A percentile compares a stretch with the other conserved stretches of the same genome.
Conservation (phyloP, 2,329 filamentous ascomycete species). For the Curvularia lunata region DNA sequence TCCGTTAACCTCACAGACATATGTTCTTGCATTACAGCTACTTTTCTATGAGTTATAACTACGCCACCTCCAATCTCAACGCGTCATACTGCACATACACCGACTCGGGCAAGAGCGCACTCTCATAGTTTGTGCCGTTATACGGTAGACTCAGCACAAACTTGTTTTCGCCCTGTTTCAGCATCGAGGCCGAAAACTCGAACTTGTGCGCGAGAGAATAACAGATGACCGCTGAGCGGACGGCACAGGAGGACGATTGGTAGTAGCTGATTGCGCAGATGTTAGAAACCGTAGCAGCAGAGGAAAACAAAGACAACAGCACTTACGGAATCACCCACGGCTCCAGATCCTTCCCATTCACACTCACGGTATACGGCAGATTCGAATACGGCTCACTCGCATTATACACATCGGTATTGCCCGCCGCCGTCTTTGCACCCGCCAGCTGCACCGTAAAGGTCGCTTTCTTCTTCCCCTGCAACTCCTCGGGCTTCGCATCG, state of each 20-base stretch:
- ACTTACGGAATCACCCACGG: conserved; percentile 64
- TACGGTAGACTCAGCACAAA: conserved; percentile 65
- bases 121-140: conserved; percentile 61
- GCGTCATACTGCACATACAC: conserved; percentile 72
- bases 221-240: conserved; percentile 65
- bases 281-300: background rate
- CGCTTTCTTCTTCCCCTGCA: conserved; percentile 53
- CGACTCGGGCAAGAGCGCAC: conserved; percentile 55
- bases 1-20: background rate
- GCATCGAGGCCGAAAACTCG: conserved; percentile 57
- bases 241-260: conserved; percentile 65
- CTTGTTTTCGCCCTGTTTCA: conserved; percentile 62
- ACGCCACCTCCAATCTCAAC: conserved; percentile 63
- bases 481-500: conserved; percentile 36
- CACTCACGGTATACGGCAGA: conserved; percentile 58
- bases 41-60: conserved; percentile 8
- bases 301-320: background rate
- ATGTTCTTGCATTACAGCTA: background rate
- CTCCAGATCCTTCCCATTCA: conserved; percentile 55
- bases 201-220: conserved; percentile 68
- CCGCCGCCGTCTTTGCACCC: conserved; percentile 66
- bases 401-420: conserved; percentile 67
- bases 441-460: conserved; percentile 69
- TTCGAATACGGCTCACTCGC: conserved; percentile 60
- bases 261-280: conserved; percentile 54